Conservation (phyloP, 192 early-diverging fungal genomes). For the Blastocladiella britannica region DNA sequence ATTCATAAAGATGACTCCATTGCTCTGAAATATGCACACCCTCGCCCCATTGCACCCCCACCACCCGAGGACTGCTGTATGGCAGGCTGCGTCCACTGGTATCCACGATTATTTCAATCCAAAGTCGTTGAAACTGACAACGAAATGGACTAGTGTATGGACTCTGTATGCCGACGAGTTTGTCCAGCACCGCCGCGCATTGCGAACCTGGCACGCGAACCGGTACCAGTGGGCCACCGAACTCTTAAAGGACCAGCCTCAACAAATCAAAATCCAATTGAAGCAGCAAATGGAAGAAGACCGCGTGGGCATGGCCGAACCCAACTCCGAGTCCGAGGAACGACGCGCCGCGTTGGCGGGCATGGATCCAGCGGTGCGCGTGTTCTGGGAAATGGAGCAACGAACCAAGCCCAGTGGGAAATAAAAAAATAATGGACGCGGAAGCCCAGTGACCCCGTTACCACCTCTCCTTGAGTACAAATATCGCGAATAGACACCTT, state of each 20-base stretch:
- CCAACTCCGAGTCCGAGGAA: background rate
- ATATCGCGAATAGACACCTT: too few species aligned
- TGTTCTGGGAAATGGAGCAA: slow-evolving; percentile 1
- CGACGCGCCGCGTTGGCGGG: background rate
- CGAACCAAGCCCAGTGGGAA: too few species aligned
- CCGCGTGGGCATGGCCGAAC: background rate
- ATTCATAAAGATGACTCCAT: too few species aligned
- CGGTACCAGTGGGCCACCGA: background rate
- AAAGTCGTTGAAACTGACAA: background rate
- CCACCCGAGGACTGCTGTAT: background rate
- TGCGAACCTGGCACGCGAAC: background rate
- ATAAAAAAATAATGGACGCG: too few species aligned
- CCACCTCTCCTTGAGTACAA: too few species aligned
- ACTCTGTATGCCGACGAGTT: background rate
- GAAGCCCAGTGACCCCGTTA: too few species aligned
- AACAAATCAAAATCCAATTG: background rate
- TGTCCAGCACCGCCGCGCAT: background rate
- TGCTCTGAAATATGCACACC: too few species aligned
- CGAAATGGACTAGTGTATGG: background rate
- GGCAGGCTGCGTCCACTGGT: background rate
- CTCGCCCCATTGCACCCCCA: background rate
- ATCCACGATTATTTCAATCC: background rate
- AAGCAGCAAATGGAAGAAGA: too few species aligned
- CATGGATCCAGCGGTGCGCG: background rate
- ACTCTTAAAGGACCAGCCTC: background rate